Conservation (phyloP, 257 asterid genomes). For the Forsythia suspensa region DNA sequence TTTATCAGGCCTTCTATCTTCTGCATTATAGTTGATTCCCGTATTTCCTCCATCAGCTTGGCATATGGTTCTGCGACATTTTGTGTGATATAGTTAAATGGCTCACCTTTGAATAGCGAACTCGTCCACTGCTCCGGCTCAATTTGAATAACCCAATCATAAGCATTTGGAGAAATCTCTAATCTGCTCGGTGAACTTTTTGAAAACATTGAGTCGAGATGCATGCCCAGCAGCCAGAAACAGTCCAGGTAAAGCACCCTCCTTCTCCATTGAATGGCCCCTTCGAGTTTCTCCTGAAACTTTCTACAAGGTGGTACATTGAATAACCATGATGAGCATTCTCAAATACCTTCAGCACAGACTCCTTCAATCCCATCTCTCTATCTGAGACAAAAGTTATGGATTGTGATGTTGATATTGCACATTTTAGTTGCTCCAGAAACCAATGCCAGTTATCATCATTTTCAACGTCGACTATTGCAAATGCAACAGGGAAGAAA, state of each 20-base stretch:
- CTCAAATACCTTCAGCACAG: slow-evolving; percentile 59
- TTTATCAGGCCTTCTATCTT: slow-evolving; percentile 67
- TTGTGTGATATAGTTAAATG: slow-evolving; percentile 54
- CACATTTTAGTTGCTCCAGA: slow-evolving; percentile 72
- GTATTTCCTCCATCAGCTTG: slow-evolving; percentile 63
- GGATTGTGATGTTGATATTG: slow-evolving; percentile 48
- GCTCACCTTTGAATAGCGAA: slow-evolving; percentile 63
- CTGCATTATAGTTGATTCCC: slow-evolving; percentile 76
- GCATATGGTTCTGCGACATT: slow-evolving; percentile 66
- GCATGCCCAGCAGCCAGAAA: slow-evolving; percentile 75
- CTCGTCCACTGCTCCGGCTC: slow-evolving; percentile 77
- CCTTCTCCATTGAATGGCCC: slow-evolving; percentile 89
- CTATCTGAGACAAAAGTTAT: slow-evolving; percentile 76
- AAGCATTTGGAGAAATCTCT: slow-evolving; percentile 58
- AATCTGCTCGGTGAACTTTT: slow-evolving; percentile 63
- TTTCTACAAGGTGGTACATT: slow-evolving; percentile 72
- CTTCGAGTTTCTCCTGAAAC: slow-evolving; percentile 71
- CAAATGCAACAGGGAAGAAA: slow-evolving; percentile 78
- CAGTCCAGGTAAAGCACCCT: slow-evolving; percentile 69
- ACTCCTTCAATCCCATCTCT: slow-evolving; percentile 61
- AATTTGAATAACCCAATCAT: slow-evolving; percentile 65
- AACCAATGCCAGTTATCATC: slow-evolving; percentile 81
- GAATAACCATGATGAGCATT: slow-evolving; percentile 76
- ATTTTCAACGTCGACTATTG: slow-evolving; percentile 68
- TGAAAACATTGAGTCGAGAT: slow-evolving; percentile 54